Conservation (phyloP, 257 asterid species). For the Fraxinus anomala region DNA sequence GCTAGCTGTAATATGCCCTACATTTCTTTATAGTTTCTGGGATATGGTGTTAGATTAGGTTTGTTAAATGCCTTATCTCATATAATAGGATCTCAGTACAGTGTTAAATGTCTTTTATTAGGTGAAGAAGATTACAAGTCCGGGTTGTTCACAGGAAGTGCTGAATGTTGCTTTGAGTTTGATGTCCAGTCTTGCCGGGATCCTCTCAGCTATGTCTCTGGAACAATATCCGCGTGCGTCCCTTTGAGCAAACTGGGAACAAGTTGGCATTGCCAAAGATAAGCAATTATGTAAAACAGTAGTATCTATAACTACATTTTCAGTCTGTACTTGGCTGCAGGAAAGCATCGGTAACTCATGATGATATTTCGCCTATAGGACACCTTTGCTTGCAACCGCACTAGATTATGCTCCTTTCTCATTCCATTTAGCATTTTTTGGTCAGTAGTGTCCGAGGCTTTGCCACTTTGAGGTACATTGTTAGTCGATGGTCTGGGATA, state of each 20-base stretch:
- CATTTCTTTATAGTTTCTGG: neutral
- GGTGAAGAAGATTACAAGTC: conserved; percentile 47
- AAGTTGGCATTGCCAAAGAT: conserved; percentile 1
- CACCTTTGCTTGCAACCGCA: no score
- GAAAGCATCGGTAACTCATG: no score
- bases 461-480: no score
- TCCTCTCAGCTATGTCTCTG: conserved; percentile 41
- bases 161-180: conserved; percentile 50
- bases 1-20: neutral
- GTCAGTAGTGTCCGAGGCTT: no score
- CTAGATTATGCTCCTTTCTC: no score
- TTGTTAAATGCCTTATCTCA: neutral
- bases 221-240: conserved; percentile 37
- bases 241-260: conserved; percentile 32
- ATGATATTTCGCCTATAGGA: no score
- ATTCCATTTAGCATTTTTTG: no score
- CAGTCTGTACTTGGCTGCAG: no score
- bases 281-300: neutral
- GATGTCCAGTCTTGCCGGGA: conserved; percentile 41
- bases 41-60: neutral
- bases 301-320: neutral
- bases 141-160: conserved; percentile 55
- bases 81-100: conserved; percentile 4
- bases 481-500: no score
- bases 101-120: conserved; percentile 15